Evolutionary conservation across 495 filamentous ascomycete species (phyloP).

Genomic region (Penicillium canariense): DNA sequence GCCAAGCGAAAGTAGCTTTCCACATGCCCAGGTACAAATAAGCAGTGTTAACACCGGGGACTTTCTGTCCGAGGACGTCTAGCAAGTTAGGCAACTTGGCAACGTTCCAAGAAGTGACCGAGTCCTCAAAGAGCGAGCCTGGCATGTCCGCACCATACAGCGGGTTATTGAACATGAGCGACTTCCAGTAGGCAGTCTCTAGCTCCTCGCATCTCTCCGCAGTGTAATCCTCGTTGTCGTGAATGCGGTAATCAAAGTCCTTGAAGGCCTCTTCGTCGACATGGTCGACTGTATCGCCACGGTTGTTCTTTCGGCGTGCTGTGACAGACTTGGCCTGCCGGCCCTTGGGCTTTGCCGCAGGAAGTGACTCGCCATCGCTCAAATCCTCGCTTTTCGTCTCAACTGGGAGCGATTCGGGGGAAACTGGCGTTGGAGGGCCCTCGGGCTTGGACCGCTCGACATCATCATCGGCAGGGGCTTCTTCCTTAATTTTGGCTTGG

Average conservation of each 20-base stretch:
- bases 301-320: slow-evolving; percentile 76
- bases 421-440: slow-evolving; percentile 54
- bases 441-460: slow-evolving; percentile 40
- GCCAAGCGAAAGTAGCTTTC: slow-evolving; percentile 99
- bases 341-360: slow-evolving; percentile 46
- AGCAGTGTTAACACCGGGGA: slow-evolving; percentile 97
- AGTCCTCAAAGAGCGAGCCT: slow-evolving; percentile 91
- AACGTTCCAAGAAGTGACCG: slow-evolving; percentile 85
- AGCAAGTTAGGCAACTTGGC: slow-evolving; percentile 90
- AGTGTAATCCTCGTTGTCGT: slow-evolving; percentile 79
- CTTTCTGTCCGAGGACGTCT: slow-evolving; percentile 90
- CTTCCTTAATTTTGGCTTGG: slow-evolving; percentile 47
- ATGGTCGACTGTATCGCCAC: slow-evolving; percentile 63
- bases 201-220: slow-evolving; percentile 89
- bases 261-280: slow-evolving; percentile 85
- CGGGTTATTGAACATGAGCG: slow-evolving; percentile 87
- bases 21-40: slow-evolving; percentile 99
- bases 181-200: slow-evolving; percentile 94
- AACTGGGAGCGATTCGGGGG: slow-evolving; percentile 47
- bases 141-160: slow-evolving; percentile 97
- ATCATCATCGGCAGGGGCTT: slow-evolving; percentile 42
- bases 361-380: slow-evolving; percentile 51
- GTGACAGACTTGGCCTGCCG: slow-evolving; percentile 59
- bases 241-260: slow-evolving; percentile 82
- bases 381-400: slow-evolving; percentile 48